Evolutionary conservation across 2,329 filamentous ascomycete genomes (phyloP), one percentile per base, ranked within the genome.

Genomic region (Phaeoacremonium minimum): DNA sequence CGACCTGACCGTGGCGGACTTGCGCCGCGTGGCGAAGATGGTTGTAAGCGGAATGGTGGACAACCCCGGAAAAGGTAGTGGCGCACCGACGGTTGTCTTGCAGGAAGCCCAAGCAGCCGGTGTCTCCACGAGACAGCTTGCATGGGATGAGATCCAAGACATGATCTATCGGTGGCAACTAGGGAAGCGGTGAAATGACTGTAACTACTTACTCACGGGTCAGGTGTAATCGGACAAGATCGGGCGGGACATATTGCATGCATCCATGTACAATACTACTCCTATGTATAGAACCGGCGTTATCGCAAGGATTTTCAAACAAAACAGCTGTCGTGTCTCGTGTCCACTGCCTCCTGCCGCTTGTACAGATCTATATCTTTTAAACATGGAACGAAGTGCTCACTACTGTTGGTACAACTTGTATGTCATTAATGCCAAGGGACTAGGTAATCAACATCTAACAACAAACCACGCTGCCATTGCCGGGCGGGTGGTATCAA

Each of bases 61-160:
- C 44, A 97, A 96, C 58, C 57, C 66, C 0, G 91, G 91, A 1
- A 57, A 67, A 1, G 91, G 93, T 4, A 93, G 81, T 44, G 93
- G 93, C 12, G 84, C 87, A 15, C 93, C 93, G 4, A 98, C 93
- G 0, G 89, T 98, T 16, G 91, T 98, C 30, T 57, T 98, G 51
- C 91, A 97, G 69, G 91, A 96, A 66, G 88, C 88, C 16, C 80
- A 90, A 56, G 74, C 85, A 47, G 77, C 83, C 37, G 83, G 83
- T 1, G 71, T 83, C 18, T 80, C 71, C 52, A 72, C 79, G 46
- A 83, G 77, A 48, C 67, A 80, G 19, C 77, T 94, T 58, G 72
- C 73, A 17, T 97, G 93, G 90, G 83, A 85, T 35, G 85, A 94
- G 60, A 91, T 97, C 30, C 89, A 97, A 67, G 82, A 89, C 40